Conservation (phyloP, 1,284 basidiomycete species). For the Cystobasidium slooffiae region DNA sequence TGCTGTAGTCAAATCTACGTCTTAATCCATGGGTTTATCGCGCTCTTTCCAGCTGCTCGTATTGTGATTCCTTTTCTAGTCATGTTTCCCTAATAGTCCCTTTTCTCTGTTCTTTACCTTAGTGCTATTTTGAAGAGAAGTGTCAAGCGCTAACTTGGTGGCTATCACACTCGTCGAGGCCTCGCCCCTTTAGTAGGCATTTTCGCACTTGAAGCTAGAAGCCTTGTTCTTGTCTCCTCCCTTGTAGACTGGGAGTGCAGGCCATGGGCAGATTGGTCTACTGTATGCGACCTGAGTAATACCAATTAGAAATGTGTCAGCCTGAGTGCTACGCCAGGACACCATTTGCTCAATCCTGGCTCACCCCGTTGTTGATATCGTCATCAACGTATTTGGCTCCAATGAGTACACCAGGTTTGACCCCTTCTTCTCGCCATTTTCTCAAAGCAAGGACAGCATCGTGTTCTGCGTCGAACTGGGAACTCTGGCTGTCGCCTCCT, state of each 20-base stretch:
- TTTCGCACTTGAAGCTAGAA: constrained; percentile 33
- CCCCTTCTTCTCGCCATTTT: constrained; percentile 44
- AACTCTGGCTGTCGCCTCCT: constrained; percentile 24
- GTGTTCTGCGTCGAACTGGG: constrained; percentile 34
- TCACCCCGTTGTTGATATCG: constrained; percentile 22
- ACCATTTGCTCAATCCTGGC: not conserved
- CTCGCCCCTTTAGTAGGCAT: not conserved
- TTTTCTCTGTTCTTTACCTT: no score
- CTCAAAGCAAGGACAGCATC: constrained; percentile 45
- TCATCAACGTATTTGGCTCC: constrained; percentile 38
- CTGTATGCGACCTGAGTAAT: constrained; percentile 25
- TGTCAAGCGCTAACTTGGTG: not conserved
- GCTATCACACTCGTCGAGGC: not conserved
- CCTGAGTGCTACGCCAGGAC: no score
- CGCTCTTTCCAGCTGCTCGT: no score
- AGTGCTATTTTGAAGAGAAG: no score
- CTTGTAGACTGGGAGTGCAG: constrained; percentile 17
- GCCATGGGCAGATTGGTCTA: constrained; percentile 35
- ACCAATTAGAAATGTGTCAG: not conserved
- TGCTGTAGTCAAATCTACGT: no score
- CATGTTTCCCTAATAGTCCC: not conserved
- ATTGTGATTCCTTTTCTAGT: not conserved
- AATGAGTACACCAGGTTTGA: constrained; percentile 34
- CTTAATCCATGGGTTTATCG: no score
- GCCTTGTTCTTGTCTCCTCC: constrained; percentile 36